phyloP scores from a whole-genome alignment of 1,284 basidiomycete genomes.

The Sporisorium reilianum region DNA sequence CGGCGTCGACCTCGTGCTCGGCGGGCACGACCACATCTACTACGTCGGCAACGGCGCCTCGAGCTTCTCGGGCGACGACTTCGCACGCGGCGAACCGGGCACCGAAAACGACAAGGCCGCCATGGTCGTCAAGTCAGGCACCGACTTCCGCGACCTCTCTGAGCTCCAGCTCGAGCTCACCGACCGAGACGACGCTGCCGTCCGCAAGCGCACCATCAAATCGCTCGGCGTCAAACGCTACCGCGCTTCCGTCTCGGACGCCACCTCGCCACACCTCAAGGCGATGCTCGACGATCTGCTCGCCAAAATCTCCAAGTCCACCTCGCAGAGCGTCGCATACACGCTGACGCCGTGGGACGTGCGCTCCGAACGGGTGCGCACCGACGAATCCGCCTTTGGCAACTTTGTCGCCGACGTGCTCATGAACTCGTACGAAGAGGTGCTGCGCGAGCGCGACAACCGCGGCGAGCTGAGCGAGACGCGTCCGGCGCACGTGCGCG shows the following conservation, averaged over 20 bases:
- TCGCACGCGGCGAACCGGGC: slow-evolving; percentile 75
- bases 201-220: slow-evolving; percentile 78
- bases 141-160: slow-evolving; percentile 88
- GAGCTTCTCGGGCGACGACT: slow-evolving; percentile 79
- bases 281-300: slow-evolving; percentile 78
- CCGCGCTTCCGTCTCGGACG: slow-evolving; percentile 75
- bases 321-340: slow-evolving; percentile 77
- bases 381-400: slow-evolving; percentile 79
- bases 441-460: slow-evolving; percentile 73
- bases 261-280: slow-evolving; percentile 75
- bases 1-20: slow-evolving; percentile 85
- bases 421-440: slow-evolving; percentile 86
- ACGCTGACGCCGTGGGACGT: slow-evolving; percentile 79
- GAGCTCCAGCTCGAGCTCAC: slow-evolving; percentile 78
- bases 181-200: slow-evolving; percentile 74
- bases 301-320: slow-evolving; percentile 79
- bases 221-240: slow-evolving; percentile 78
- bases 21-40: slow-evolving; percentile 91
- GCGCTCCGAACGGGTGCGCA: slow-evolving; percentile 80
- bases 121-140: slow-evolving; percentile 83
- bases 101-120: slow-evolving; percentile 76
- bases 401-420: slow-evolving; percentile 91
- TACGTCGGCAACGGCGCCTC: slow-evolving; percentile 82
- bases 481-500: slow-evolving; percentile 24
- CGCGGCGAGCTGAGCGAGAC: slow-evolving; percentile 70